Conservation (phyloP, 805 yeast species). For the Monosporozyma yasuniensis region DNA sequence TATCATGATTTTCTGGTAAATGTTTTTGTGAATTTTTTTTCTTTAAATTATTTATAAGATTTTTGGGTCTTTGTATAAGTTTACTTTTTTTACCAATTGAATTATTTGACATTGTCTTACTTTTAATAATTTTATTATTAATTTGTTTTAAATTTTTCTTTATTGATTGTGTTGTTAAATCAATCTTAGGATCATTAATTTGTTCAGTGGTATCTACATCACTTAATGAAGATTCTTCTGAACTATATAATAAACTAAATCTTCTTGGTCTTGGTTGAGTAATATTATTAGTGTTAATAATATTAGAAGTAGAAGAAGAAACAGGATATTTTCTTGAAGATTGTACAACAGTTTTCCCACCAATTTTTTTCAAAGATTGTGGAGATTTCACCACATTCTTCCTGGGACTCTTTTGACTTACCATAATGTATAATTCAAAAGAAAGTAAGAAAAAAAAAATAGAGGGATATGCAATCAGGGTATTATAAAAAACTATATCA, state of each 20-base stretch:
- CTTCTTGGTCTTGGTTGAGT: conserved; percentile 30
- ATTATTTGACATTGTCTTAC: conserved; percentile 19
- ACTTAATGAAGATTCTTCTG: conserved; percentile 31
- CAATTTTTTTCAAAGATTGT: neutral
- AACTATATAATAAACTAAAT: conserved; percentile 38
- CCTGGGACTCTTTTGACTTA: conserved; percentile 13
- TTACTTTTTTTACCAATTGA: conserved; percentile 28
- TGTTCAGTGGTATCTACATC: conserved; percentile 25
- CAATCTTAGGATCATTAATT: neutral
- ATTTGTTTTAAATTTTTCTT: neutral
- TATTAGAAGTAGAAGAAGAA: neutral
- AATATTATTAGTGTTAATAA: neutral
- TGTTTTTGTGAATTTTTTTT: conserved; percentile 1
- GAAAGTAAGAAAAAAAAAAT: neutral
- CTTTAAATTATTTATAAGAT: neutral
- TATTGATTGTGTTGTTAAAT: neutral
- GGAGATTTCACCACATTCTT: conserved; percentile 1
- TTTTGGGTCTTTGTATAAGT: conserved; percentile 28
- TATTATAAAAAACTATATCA: neutral
- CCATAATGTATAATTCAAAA: conserved; percentile 1
- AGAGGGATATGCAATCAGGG: neutral
- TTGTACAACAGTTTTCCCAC: neutral
- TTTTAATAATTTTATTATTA: conserved; percentile 5
- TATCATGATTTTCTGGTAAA: conserved; percentile 6
- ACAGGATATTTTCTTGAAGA: neutral